phyloP scores from a whole-genome alignment of 768 basidiomycete genomes.

The Dendrothele bispora region DNA sequence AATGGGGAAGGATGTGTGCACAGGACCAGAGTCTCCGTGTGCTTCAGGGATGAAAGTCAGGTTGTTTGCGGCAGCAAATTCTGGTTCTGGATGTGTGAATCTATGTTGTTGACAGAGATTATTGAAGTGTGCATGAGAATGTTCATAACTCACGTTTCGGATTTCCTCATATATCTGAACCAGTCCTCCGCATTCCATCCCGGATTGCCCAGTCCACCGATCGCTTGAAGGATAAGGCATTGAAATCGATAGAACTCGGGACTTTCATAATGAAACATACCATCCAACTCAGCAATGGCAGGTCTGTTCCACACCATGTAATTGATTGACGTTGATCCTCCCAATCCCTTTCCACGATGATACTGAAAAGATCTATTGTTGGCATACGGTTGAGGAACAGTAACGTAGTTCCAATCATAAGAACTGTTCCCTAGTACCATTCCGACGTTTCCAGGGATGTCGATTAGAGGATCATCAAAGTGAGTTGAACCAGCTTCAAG shows the following conservation, averaged over 20 bases:
- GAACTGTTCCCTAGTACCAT: not conserved
- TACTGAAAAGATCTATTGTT: not conserved
- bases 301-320: slow-evolving; percentile 32
- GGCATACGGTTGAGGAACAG: slow-evolving; percentile 2
- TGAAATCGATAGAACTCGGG: not conserved
- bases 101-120: no score
- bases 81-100: no score
- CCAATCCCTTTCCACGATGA: slow-evolving; percentile 12
- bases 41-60: no score
- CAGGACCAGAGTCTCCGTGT: no score
- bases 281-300: slow-evolving; percentile 28
- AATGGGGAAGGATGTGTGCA: no score
- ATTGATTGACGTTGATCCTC: slow-evolving; percentile 48
- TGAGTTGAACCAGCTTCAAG: slow-evolving; percentile 27
- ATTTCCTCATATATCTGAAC: no score
- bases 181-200: slow-evolving; percentile 56
- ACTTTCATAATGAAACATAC: slow-evolving; percentile 10
- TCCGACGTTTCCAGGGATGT: not conserved
- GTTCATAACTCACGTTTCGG: no score
- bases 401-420: slow-evolving; percentile 22
- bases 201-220: slow-evolving; percentile 50
- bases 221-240: slow-evolving; percentile 25
- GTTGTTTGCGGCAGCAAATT: no score
- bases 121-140: no score
- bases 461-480: slow-evolving; percentile 12